A percentile compares a stretch with the other conserved stretches of the same genome.
These are phyloP conservation scores for Neurospora discreta DNA, from an alignment of 495 filamentous ascomycete genomes.

Conservation along the genomic window DNA sequence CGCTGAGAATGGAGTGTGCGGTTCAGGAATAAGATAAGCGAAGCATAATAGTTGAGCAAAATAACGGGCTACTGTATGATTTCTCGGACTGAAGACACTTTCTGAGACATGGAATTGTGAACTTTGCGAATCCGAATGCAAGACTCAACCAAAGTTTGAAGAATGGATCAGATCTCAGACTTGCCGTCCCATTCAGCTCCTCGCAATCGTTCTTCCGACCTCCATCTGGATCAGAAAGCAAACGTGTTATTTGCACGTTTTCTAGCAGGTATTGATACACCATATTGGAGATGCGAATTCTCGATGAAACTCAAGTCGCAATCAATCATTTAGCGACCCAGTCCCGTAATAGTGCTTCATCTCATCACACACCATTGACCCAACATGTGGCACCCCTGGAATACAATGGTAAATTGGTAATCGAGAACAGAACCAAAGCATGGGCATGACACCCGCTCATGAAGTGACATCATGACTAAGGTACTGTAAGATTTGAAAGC, in stretches of 20 bases:
- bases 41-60: background rate
- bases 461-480: background rate
- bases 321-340: background rate
- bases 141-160: background rate
- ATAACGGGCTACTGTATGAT: background rate
- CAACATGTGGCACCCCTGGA: background rate
- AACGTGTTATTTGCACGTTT: background rate
- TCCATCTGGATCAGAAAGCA: background rate
- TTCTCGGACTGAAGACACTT: background rate
- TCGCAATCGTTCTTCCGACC: background rate
- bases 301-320: background rate
- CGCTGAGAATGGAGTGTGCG: background rate
- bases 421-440: background rate
- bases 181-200: background rate
- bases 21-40: background rate
- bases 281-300: background rate
- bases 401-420: background rate
- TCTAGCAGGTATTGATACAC: background rate
- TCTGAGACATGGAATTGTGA: background rate
- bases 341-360: background rate
- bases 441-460: background rate
- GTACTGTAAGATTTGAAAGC: background rate
- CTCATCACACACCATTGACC: background rate
- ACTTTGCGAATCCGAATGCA: background rate
- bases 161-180: background rate